Evolutionary conservation across 306 rosid species (phyloP).

Genomic region (Medicago arabica): DNA sequence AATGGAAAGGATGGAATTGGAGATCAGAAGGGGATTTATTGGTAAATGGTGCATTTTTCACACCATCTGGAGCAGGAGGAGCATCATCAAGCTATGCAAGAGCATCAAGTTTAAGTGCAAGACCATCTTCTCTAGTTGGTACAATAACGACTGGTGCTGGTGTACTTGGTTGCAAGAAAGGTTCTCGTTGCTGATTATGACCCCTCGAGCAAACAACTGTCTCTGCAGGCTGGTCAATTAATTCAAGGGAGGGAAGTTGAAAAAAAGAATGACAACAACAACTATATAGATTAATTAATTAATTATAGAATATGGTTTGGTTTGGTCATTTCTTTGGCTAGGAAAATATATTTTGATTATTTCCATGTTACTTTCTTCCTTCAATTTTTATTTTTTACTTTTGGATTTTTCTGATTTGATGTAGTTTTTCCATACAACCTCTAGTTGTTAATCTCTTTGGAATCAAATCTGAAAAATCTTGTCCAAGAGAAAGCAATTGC

Average conservation of each 20-base stretch:
- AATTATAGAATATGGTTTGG: neutral
- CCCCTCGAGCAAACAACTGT: slow-evolving; percentile 39
- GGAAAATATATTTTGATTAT: slow-evolving; percentile 24
- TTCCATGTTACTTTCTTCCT: slow-evolving; percentile 44
- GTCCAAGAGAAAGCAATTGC: slow-evolving; percentile 58
- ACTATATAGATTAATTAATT: slow-evolving; percentile 1
- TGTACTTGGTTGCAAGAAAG: slow-evolving; percentile 73
- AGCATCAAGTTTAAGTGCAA: slow-evolving; percentile 92
- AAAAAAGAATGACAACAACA: slow-evolving; percentile 29
- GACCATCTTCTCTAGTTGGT: slow-evolving; percentile 87
- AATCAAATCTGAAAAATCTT: slow-evolving; percentile 57
- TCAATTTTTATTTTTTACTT: neutral
- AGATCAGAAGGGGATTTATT: slow-evolving; percentile 82
- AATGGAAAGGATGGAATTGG: slow-evolving; percentile 94
- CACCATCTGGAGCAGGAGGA: slow-evolving; percentile 81
- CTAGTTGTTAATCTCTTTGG: slow-evolving; percentile 60
- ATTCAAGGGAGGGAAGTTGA: neutral
- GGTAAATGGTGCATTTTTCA: slow-evolving; percentile 91
- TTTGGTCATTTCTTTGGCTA: slow-evolving; percentile 44
- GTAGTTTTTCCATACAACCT: slow-evolving; percentile 61
- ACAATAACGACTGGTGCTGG: slow-evolving; percentile 73
- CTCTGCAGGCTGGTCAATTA: slow-evolving; percentile 45
- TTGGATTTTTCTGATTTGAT: neutral
- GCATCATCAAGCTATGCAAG: slow-evolving; percentile 89
- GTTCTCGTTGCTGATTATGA: slow-evolving; percentile 81